Evolutionary conservation across 129 eudicot genomes (phyloP), one percentile per base, ranked within the genome.

Genomic region (Flaveria linearis): DNA sequence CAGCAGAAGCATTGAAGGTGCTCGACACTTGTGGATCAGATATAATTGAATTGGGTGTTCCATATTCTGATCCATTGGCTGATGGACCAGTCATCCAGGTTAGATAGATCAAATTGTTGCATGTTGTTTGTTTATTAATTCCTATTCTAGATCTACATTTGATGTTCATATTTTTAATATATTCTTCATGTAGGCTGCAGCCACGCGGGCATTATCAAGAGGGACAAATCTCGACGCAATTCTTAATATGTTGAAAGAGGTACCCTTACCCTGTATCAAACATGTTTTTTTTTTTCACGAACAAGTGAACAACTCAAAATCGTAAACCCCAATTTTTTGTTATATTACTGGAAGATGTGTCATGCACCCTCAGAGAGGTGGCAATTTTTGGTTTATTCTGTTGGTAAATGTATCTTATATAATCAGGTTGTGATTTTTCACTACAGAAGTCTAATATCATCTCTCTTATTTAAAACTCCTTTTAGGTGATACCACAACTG

Each of bases 11-110:
- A 9, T 71, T 93, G 84, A 93, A 93, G 81, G 84, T 90, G 75
- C 83, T 94, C 16, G 97, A 91, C 77, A 68, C 82, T 36, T 94
- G 98, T 82, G 98, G 98, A 51, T 88, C 92, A 25, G 96, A 94
- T 76, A 94, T 94, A 12, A 94, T 94, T 17, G 97, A 94, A 84
- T 76, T 94, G 41, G 98, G 98, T 56, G 92, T 94, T 46, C 97
- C 98, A 9, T 93, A 93, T 76, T 93, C 98, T 33, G 97, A 93
- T 71, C 98, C 98, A 0, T 84, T 94, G 79, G 98, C 98, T 46
- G 98, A 94, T 78, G 98, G 98, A 41, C 98, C 98, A 39, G 98
- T 94, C 69, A 94, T 94, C 60, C 98, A 94, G 97, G 97, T 94
- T 53, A 70, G 51, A 18, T 62, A 23, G 53, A 15, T 9, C 42